phyloP scores from a whole-genome alignment of 2,329 filamentous ascomycete genomes.

The Fusarium brevicatenulatum region DNA sequence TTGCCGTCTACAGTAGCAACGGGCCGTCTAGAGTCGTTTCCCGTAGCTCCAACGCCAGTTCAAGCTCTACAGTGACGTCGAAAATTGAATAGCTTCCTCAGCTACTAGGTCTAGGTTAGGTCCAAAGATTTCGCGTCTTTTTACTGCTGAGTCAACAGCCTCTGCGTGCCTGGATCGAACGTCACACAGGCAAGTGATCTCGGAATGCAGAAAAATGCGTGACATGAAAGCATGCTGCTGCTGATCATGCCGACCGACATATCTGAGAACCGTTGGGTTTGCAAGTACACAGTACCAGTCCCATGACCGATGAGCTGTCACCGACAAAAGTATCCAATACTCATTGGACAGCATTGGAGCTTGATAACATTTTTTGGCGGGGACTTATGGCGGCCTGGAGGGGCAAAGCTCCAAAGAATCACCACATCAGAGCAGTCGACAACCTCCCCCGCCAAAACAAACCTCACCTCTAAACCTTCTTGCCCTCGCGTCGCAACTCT shows the following conservation, averaged over 20 bases:
- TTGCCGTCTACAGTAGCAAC: conserved; percentile 19
- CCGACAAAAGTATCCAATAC: conserved; percentile 23
- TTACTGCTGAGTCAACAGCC: conserved; percentile 14
- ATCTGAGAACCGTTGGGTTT: conserved; percentile 15
- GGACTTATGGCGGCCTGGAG: conserved; percentile 34
- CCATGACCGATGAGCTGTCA: neutral
- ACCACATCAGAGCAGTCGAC: conserved; percentile 32
- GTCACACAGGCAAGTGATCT: conserved; percentile 11
- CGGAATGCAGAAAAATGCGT: conserved; percentile 31
- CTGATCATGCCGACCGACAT: conserved; percentile 34
- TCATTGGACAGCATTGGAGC: conserved; percentile 25
- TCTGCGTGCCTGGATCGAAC: conserved; percentile 11
- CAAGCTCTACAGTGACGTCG: conserved; percentile 18
- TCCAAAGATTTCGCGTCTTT: neutral
- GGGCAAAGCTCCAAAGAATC: conserved; percentile 40
- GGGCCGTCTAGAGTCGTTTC: conserved; percentile 22
- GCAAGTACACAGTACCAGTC: conserved; percentile 22
- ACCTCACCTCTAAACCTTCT: conserved; percentile 32
- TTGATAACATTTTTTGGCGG: conserved; percentile 36
- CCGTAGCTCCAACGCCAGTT: conserved; percentile 18
- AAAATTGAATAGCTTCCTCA: neutral
- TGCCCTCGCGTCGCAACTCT: conserved; percentile 35
- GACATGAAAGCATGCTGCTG: conserved; percentile 32
- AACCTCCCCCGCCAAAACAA: conserved; percentile 38
- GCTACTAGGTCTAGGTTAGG: conserved; percentile 7